Evolutionary conservation across 2,329 filamentous ascomycete species (phyloP), one percentile per base, ranked within the genome.

Genomic region (Verticillium nonalfalfae): DNA sequence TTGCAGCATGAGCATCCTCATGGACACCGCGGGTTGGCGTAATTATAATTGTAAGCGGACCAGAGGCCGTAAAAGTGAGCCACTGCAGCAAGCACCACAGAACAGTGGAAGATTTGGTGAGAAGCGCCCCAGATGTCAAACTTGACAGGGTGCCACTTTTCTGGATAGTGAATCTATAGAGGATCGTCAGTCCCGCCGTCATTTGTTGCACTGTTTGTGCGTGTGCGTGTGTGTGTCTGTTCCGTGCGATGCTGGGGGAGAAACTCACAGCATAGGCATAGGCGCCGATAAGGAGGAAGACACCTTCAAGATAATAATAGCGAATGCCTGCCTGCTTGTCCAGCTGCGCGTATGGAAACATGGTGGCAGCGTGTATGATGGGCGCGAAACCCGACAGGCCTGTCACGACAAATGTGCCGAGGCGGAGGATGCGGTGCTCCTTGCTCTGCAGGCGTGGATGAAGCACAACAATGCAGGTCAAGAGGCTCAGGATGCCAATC

Each of bases 111-210:
- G 7, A 80, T 73, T 63, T 80, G 78, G 62, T 80, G 78, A 14
- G 78, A 81, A 3, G 74, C 73, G 15, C 77, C 76, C 64, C 71
- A 76, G 36, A 78, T 74, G 65, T 81, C 79, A 66, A 81, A 81
- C 9, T 61, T 69, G 2, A 76, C 78, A 1, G 78, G 78, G 18
- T 65, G 71, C 57, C 73, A 66, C 34, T 70, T 71, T 66, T 81
- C 79, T 1, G 79, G 79, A 57, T 81, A 75, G 55, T 75, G 70
- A 9, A 70, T 74, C 78, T 79, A 58, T n/a, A 50, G 26, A n/a
- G n/a, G n/a, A n/a, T n/a, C n/a, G 26, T 26, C 26, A 26, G 26
- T 26, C 26, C 26, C 26, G 26, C 26, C 26, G 26, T 26, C 26
- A 26, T 26, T 26, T 26, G 3, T 3, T 26, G 26, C 26, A 26